Base-by-base conservation (phyloP, 1,284 basidiomycete species). In the Leccinum fuscescens region DNA sequence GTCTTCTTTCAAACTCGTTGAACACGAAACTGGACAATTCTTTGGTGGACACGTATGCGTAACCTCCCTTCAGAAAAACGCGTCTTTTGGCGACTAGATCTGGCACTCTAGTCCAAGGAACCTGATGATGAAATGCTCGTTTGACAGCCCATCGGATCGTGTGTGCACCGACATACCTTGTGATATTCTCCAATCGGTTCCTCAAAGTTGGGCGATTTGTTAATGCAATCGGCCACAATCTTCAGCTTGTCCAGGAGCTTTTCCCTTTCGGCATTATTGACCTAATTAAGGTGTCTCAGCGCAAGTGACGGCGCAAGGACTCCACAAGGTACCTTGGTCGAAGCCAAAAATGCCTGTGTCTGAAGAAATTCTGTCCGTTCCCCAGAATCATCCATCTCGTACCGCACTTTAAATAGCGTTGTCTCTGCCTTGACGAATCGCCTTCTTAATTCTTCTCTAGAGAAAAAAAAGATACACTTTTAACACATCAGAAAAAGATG, bases 351-450 rank as follows among this genome's bases (percentile, higher is more conserved):
- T 9, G 37, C 15, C 37, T 29, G 37, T 60, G 91, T 79, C 55
- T 90, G 81, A 31, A 98, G 77, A 71, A 99, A 98, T 1, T 69
- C 70, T n/a, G 83, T 78, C 33, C 86, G 79, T 70, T 98, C 95
- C 0, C 51, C 51, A 0, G 62, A 66, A 61, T 86, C 84, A 65
- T 93, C 92, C 0, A 72, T 79, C 52, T 96, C 93, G 70, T 90
- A 98, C 12, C 96, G 85, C 54, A 95, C 79, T 64, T 81, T 86
- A 77, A 99, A 99, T 14, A 99, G 77, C 1, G 86, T 86, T 1
- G 85, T 82, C 77, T 99, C 97, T 5, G 93, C 92, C 67, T 94
- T 93, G 59, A 98, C 80, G 70, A 98, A 99, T 46, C 96, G 84
- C 54, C 88, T 80, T 56, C 96, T 82, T 39, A 99, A 80, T 62